phyloP scores from a whole-genome alignment of 352 stramenopile genomes.

The Paralagenidium karlingii region DNA sequence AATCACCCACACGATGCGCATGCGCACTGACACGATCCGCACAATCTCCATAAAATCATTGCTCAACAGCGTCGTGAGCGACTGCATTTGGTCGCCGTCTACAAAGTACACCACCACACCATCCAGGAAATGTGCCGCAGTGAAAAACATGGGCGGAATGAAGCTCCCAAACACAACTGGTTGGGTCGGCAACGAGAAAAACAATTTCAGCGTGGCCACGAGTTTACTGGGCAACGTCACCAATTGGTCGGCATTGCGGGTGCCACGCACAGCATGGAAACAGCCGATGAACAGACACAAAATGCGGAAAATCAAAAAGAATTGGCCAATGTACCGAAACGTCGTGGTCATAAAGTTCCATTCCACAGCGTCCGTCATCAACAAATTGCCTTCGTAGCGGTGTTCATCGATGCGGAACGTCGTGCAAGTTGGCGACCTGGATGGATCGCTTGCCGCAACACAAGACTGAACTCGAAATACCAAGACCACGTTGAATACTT shows the following conservation, averaged over 20 bases:
- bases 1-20: constrained; percentile 35
- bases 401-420: constrained; percentile 22
- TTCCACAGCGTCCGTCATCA: constrained; percentile 39
- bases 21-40: constrained; percentile 23
- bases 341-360: constrained; percentile 30
- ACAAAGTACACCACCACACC: constrained; percentile 35
- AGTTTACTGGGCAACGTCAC: too few relatives aligned
- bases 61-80: constrained; percentile 10
- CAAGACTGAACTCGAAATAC: constrained; percentile 29
- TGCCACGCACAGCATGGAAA: constrained; percentile 10
- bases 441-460: too few relatives aligned
- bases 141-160: constrained; percentile 28
- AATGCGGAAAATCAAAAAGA: constrained; percentile 26
- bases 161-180: constrained; percentile 40
- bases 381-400: constrained; percentile 28
- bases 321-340: constrained; percentile 26
- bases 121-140: constrained; percentile 32
- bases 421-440: constrained; percentile 6
- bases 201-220: constrained; percentile 12
- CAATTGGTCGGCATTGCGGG: constrained; percentile 1
- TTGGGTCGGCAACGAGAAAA: constrained; percentile 33
- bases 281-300: constrained; percentile 16
- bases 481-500: constrained; percentile 35
- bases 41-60: constrained; percentile 23
- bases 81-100: constrained; percentile 23